Conservation (phyloP, 345 rosid genomes). For the Nephelium lappaceum region DNA sequence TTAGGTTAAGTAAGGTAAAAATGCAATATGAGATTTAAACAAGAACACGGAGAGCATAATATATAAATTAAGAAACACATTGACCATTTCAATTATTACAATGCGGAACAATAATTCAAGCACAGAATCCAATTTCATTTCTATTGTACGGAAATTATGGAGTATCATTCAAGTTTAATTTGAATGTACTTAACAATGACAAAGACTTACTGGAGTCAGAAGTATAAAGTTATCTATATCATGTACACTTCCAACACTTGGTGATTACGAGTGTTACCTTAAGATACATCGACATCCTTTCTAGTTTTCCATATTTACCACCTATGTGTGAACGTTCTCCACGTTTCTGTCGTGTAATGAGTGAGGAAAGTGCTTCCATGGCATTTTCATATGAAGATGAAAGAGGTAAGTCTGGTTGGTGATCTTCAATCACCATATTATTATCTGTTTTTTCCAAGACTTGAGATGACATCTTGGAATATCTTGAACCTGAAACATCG, state of each 20-base stretch:
- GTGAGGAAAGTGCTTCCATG: conserved; percentile 87
- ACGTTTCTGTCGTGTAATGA: conserved; percentile 67
- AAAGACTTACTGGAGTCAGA: not conserved
- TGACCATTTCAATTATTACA: not conserved
- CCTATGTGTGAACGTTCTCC: conserved; percentile 44
- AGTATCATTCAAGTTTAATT: conserved; percentile 12
- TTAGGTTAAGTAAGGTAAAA: not conserved
- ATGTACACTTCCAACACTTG: conserved; percentile 14
- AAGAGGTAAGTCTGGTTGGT: conserved; percentile 37
- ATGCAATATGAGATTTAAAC: not conserved
- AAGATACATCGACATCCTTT: conserved; percentile 69
- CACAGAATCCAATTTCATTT: conserved; percentile 6
- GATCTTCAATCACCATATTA: conserved; percentile 38
- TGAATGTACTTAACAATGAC: not conserved
- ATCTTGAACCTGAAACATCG: conserved; percentile 46
- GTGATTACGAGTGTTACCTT: conserved; percentile 45
- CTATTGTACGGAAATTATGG: not conserved
- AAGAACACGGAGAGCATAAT: not conserved
- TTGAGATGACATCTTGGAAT: conserved; percentile 40
- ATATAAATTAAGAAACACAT: not conserved
- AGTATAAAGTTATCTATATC: not conserved
- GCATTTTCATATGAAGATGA: conserved; percentile 68
- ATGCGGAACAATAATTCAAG: not conserved
- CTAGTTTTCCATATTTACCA: conserved; percentile 59
- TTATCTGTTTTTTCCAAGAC: conserved; percentile 36